Conservation (phyloP, 1,284 basidiomycete genomes). For the Limonomyces culmigenus region DNA sequence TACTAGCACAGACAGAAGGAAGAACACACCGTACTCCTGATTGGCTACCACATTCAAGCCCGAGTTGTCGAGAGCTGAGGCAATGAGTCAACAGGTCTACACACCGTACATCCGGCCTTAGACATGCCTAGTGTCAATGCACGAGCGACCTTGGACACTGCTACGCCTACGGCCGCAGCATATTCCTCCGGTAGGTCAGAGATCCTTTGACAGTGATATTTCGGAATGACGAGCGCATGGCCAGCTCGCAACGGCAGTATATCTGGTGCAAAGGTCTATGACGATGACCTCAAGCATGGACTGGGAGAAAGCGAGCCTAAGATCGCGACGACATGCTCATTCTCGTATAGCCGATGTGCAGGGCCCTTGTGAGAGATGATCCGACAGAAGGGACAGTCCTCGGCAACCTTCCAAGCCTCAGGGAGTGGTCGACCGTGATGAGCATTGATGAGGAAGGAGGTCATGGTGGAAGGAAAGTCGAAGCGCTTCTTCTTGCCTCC, state of each 20-base stretch:
- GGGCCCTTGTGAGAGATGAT: slow-evolving; percentile 33
- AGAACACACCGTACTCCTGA: slow-evolving; percentile 68
- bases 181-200: slow-evolving; percentile 48
- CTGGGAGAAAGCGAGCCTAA: slow-evolving; percentile 25
- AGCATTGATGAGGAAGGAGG: slow-evolving; percentile 54
- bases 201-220: slow-evolving; percentile 37
- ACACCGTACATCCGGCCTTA: background rate
- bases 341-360: slow-evolving; percentile 39
- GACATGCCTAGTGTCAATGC: slow-evolving; percentile 42
- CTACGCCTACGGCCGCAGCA: slow-evolving; percentile 38
- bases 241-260: slow-evolving; percentile 54
- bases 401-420: slow-evolving; percentile 9
- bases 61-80: slow-evolving; percentile 41
- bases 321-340: slow-evolving; percentile 50
- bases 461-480: slow-evolving; percentile 23
- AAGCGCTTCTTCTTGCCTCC: too few relatives aligned
- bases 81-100: background rate
- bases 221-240: slow-evolving; percentile 55
- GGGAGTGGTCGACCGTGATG: slow-evolving; percentile 29
- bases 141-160: slow-evolving; percentile 40
- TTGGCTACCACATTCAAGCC: slow-evolving; percentile 62
- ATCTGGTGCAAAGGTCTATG: slow-evolving; percentile 21
- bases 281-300: slow-evolving; percentile 4
- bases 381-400: slow-evolving; percentile 42
- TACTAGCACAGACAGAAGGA: too few relatives aligned